Conservation (phyloP, 257 asterid species). For the Fraxinus quadrangulata region DNA sequence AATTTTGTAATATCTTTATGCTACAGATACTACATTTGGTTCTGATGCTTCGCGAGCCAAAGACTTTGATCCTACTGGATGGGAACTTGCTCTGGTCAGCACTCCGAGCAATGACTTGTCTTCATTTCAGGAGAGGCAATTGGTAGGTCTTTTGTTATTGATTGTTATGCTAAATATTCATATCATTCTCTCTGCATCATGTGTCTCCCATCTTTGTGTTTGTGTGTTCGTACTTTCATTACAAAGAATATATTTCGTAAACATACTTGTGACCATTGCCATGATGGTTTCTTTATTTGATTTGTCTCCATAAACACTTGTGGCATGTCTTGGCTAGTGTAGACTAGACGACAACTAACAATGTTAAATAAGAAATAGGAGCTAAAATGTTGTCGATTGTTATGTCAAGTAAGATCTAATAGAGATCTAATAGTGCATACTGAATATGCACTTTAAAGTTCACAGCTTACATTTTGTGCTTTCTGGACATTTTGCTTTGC, state of each 20-base stretch:
- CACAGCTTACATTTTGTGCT: slow-evolving; percentile 5
- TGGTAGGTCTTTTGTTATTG: slow-evolving; percentile 50
- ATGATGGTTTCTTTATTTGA: not conserved
- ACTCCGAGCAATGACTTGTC: slow-evolving; percentile 87
- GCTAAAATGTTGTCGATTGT: not conserved
- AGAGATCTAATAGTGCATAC: not conserved
- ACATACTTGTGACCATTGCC: not conserved
- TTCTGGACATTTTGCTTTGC: slow-evolving; percentile 26
- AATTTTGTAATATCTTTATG: slow-evolving; percentile 12
- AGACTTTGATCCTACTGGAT: slow-evolving; percentile 76
- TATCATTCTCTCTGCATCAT: not conserved
- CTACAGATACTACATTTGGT: slow-evolving; percentile 64
- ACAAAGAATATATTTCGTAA: not conserved
- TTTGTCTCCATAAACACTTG: no score
- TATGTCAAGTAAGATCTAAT: not conserved
- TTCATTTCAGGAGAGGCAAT: slow-evolving; percentile 79
- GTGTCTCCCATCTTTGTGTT: not conserved
- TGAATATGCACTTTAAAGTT: not conserved
- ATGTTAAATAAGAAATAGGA: not conserved
- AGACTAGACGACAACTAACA: not conserved
- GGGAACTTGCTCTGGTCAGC: slow-evolving; percentile 96
- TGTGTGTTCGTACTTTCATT: not conserved
- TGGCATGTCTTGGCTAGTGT: not conserved
- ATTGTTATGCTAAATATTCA: not conserved
- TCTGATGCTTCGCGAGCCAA: slow-evolving; percentile 50